phyloP scores from a whole-genome alignment of 257 asterid genomes.

The Gynochthodes officinalis region DNA sequence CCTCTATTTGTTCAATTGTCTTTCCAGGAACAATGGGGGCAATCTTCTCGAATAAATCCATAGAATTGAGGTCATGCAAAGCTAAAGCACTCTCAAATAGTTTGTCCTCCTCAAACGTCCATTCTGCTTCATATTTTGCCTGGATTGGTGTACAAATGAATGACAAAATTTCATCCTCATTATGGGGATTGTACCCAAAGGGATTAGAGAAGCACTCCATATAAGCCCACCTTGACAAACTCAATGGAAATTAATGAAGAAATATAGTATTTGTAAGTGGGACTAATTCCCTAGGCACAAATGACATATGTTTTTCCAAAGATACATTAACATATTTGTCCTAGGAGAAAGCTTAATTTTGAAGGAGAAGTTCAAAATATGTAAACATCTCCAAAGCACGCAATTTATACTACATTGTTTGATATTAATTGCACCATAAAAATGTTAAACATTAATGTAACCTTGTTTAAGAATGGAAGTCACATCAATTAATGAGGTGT shows the following conservation, averaged over 20 bases:
- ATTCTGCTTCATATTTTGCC: constrained; percentile 5
- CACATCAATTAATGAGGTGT: constrained; percentile 6
- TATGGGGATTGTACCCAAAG: neutral
- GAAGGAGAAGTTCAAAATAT: neutral
- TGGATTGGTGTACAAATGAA: neutral
- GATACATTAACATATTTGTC: too few species aligned
- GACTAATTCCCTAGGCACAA: neutral
- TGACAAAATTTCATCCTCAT: neutral
- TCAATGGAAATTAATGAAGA: neutral
- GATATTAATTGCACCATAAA: constrained; percentile 9
- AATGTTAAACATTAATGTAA: constrained; percentile 5
- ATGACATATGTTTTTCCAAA: too few species aligned
- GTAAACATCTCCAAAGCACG: neutral
- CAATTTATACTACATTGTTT: neutral
- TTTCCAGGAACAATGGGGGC: constrained; percentile 13
- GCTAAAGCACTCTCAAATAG: constrained; percentile 22
- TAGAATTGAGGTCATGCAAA: constrained; percentile 9
- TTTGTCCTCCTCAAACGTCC: constrained; percentile 22
- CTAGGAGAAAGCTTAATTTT: neutral
- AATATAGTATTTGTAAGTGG: neutral
- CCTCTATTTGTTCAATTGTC: constrained; percentile 14
- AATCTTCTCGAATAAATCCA: constrained; percentile 9
- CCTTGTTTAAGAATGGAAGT: neutral
- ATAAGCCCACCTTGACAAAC: neutral
- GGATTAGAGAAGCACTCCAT: constrained; percentile 3